Evolutionary conservation across 1,284 basidiomycete species (phyloP), one percentile per base, ranked within the genome.

Genomic region (Cutaneotrichosporon daszewskae): DNA sequence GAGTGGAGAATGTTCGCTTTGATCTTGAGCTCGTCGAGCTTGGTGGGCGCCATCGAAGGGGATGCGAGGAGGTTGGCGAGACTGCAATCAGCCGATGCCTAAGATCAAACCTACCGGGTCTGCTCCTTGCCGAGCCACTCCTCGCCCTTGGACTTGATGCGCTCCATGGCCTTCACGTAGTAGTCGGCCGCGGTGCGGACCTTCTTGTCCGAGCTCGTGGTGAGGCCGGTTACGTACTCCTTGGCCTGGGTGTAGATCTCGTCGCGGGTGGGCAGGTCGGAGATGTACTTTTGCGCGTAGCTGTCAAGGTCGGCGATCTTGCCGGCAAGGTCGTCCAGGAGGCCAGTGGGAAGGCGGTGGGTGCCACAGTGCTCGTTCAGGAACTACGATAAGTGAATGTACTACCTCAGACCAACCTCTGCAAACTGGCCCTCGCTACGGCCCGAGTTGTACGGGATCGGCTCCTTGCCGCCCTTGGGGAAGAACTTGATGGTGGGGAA

Each of bases 401-500:
- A 14, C 9, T 14, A 14, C 26, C 8, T 27, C 9, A 27, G 26
- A 27, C 8, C 26, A 27, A 39, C 37, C 28, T 72, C 66, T 51
- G 76, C 57, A 49, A 76, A 72, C 22, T 69, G 66, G 31, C 71
- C 62, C 53, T 74, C 74, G 37, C 57, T 62, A 35, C 75, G 53
- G 19, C 67, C 67, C 18, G 43, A 39, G 17, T 53, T 41, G 69
- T 95, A 95, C 18, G 72, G 73, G 43, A 81, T 73, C 11, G 81
- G 79, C 52, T 79, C 74, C 40, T 60, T 55, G 50, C 23, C 20
- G 32, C 43, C 76, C 87, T 65, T 83, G 83, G 59, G 87, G 78
- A 92, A 96, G 77, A 94, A 95, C 70, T 87, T 91, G 75, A 98
- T 81, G 14, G 91, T 97, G 0, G 94, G 94, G 81, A 76, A 86